Percentiles rank a stretch among this genome's conserved stretches.
These are phyloP conservation scores for Glycyrrhiza uralensis DNA, from an alignment of 306 rosid species.

Conservation along the genomic window DNA sequence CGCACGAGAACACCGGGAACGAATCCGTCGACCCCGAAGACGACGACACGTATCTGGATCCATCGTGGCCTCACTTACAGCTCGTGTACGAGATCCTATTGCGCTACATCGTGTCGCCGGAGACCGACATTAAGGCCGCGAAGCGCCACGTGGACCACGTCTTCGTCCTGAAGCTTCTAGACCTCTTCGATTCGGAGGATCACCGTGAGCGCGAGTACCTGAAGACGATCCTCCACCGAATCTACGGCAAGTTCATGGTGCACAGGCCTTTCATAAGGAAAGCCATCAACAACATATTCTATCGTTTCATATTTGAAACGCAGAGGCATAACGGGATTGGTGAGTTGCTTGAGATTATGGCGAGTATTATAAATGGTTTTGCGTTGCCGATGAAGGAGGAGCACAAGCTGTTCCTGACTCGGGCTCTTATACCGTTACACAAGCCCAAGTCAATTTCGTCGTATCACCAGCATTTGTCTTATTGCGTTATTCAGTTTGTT, in stretches of 20 bases:
- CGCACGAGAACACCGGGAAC: slow-evolving; percentile 34
- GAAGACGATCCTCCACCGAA: slow-evolving; percentile 59
- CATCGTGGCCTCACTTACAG: slow-evolving; percentile 65
- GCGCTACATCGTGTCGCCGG: slow-evolving; percentile 57
- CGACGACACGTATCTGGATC: slow-evolving; percentile 49
- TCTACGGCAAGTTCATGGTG: slow-evolving; percentile 75
- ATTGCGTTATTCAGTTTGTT: slow-evolving; percentile 66
- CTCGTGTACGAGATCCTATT: slow-evolving; percentile 60
- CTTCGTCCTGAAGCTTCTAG: slow-evolving; percentile 53
- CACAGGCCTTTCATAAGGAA: slow-evolving; percentile 69
- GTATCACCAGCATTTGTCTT: slow-evolving; percentile 56
- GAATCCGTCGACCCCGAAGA: slow-evolving; percentile 50
- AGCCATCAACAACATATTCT: slow-evolving; percentile 65
- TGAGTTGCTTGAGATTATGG: slow-evolving; percentile 66
- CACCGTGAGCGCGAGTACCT: slow-evolving; percentile 64
- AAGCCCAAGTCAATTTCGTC: slow-evolving; percentile 46
- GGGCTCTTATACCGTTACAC: slow-evolving; percentile 69
- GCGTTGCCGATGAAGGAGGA: slow-evolving; percentile 79
- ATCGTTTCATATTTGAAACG: slow-evolving; percentile 66
- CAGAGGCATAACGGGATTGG: slow-evolving; percentile 60
- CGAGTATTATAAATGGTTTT: slow-evolving; percentile 66
- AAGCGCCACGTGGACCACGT: slow-evolving; percentile 55
- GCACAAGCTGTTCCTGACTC: slow-evolving; percentile 51
- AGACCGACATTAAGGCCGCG: slow-evolving; percentile 49
- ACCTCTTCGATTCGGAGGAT: slow-evolving; percentile 76